phyloP scores from a whole-genome alignment of 768 basidiomycete genomes.

The Basidioascus undulatus region DNA sequence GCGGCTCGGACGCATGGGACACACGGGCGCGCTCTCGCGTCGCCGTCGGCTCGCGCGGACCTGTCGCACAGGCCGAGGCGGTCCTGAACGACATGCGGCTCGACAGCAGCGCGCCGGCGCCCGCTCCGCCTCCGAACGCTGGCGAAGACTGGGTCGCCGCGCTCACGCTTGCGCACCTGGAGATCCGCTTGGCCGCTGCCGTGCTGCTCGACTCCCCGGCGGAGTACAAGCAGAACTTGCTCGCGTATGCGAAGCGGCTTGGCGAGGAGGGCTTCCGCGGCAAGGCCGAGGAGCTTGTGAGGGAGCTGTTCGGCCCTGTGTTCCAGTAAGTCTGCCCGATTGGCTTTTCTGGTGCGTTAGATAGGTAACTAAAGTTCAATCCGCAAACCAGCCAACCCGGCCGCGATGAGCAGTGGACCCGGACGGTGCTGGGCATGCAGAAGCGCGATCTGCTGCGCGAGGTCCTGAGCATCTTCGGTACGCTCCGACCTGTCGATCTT shows the following conservation, averaged over 20 bases:
- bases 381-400: constrained; percentile 53
- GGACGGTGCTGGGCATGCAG: constrained; percentile 39
- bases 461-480: constrained; percentile 54
- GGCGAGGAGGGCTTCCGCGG: constrained; percentile 70
- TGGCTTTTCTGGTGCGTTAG: background rate
- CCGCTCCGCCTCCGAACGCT: constrained; percentile 2
- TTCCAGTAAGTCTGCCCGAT: constrained; percentile 40
- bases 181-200: constrained; percentile 53
- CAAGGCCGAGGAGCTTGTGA: constrained; percentile 76
- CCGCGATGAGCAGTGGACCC: constrained; percentile 40
- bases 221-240: constrained; percentile 57
- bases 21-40: constrained; percentile 37
- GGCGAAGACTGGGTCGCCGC: constrained; percentile 37
- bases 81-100: constrained; percentile 6
- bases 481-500: background rate
- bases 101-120: background rate
- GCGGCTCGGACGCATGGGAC: constrained; percentile 66
- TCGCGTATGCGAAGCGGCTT: constrained; percentile 56
- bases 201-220: constrained; percentile 48
- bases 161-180: constrained; percentile 66
- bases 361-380: no score
- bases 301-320: constrained; percentile 69
- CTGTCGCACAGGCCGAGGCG: constrained; percentile 23
- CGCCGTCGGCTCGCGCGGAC: constrained; percentile 30
- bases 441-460: constrained; percentile 70